A percentile compares a stretch with the other conserved stretches of the same genome.
Evolutionary conservation across 257 asterid genomes (phyloP).

Genomic region (Solanum habrochaites): DNA sequence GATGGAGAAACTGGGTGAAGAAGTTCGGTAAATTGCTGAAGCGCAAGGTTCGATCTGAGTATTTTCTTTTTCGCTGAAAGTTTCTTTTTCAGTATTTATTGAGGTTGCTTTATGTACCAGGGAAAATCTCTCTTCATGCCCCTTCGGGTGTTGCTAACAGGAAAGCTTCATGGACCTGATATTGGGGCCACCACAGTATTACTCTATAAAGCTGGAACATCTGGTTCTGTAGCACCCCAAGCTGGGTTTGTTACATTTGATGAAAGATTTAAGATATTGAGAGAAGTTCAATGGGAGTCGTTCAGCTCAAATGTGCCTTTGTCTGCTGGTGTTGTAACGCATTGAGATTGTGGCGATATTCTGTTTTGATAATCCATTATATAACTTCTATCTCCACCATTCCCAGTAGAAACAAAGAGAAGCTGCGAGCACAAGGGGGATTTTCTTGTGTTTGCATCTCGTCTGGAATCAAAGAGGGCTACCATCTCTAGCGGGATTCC

Average conservation of each 20-base stretch:
- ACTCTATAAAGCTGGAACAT: conserved; percentile 56
- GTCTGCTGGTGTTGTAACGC: conserved; percentile 13
- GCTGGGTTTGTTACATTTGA: conserved; percentile 47
- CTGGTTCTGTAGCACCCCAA: conserved; percentile 38
- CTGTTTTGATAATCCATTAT: not conserved
- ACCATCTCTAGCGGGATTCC: not conserved
- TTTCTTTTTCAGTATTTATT: not conserved
- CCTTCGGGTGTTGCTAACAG: conserved; percentile 75
- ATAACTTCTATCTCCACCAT: not conserved
- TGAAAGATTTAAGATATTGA: conserved; percentile 47
- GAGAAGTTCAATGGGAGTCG: conserved; percentile 61
- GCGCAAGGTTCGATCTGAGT: conserved; percentile 54
- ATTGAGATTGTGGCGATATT: not conserved
- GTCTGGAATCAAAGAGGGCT: not conserved
- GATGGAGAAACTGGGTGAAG: conserved; percentile 92
- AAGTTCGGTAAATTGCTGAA: conserved; percentile 72
- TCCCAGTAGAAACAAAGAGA: not conserved
- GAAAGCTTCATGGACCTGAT: conserved; percentile 93
- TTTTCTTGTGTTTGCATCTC: not conserved
- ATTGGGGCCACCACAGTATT: conserved; percentile 62
- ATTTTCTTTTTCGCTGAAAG: not conserved
- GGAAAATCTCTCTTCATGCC: conserved; percentile 97
- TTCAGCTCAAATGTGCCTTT: conserved; percentile 26
- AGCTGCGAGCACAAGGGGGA: not conserved
- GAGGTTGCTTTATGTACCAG: conserved; percentile 24